Evolutionary conservation across 768 basidiomycete species (phyloP).

Genomic region (Termitomyces heimii): DNA sequence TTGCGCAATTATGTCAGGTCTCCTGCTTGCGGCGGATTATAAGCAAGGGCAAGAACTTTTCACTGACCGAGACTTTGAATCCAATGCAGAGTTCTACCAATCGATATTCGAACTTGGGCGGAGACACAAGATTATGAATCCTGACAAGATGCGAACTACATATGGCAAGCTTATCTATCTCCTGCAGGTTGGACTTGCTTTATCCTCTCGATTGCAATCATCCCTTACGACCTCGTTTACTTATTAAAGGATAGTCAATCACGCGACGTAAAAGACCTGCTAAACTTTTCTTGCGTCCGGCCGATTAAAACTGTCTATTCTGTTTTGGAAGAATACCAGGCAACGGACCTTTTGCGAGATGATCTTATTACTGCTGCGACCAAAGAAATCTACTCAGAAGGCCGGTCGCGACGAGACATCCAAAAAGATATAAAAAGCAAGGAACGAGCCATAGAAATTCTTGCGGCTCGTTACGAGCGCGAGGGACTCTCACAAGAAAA

Average conservation of each 20-base stretch:
- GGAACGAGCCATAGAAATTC: constrained; percentile 77
- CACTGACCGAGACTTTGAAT: constrained; percentile 72
- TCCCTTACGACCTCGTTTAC: not conserved
- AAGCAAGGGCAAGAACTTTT: constrained; percentile 87
- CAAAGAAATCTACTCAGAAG: constrained; percentile 75
- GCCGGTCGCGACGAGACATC: constrained; percentile 67
- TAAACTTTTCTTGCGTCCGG: constrained; percentile 72
- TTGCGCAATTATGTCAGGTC: constrained; percentile 82
- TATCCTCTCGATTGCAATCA: not conserved
- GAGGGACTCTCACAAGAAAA: constrained; percentile 57
- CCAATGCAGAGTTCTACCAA: constrained; percentile 78
- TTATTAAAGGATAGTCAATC: constrained; percentile 69
- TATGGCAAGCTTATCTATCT: constrained; percentile 85
- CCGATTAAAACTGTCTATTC: constrained; percentile 73
- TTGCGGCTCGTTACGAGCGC: constrained; percentile 58
- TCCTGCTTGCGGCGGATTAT: constrained; percentile 79
- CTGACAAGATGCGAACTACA: constrained; percentile 86
- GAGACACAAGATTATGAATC: constrained; percentile 89
- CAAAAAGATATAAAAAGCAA: constrained; percentile 82
- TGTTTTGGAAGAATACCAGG: constrained; percentile 60
- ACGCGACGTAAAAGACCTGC: constrained; percentile 74
- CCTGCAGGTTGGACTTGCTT: constrained; percentile 50
- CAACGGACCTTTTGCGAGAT: constrained; percentile 66
- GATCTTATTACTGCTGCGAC: constrained; percentile 73
- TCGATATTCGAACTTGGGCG: constrained; percentile 76